A percentile compares a stretch with the other conserved stretches of the same genome.
Evolutionary conservation across 2,329 filamentous ascomycete species (phyloP).

Genomic region (Bipolaris cookei): DNA sequence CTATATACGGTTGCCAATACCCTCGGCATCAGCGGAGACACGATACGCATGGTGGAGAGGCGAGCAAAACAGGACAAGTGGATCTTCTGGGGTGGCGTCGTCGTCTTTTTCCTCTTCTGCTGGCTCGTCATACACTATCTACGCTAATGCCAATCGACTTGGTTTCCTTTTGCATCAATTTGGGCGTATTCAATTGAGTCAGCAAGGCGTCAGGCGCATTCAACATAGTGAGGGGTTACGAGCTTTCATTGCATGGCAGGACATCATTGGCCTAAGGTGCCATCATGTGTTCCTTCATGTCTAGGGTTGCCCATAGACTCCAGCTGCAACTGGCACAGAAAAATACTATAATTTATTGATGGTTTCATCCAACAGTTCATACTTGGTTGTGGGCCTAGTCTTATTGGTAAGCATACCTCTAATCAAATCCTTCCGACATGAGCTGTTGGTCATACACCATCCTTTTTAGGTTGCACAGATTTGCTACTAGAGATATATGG

Average conservation of each 20-base stretch:
- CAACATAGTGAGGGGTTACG: neutral
- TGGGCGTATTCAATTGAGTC: neutral
- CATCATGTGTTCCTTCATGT: neutral
- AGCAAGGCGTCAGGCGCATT: conserved; percentile 4
- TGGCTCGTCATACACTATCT: conserved; percentile 89
- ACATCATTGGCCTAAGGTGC: neutral
- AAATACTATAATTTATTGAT: neutral
- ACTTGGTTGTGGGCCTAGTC: no score
- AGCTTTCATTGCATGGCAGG: neutral
- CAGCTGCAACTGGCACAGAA: neutral
- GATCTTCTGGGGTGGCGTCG: conserved; percentile 89
- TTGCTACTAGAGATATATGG: neutral
- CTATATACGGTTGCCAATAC: conserved; percentile 95
- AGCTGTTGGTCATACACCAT: neutral
- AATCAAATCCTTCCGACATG: neutral
- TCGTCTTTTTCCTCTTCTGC: conserved; percentile 89
- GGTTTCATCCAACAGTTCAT: neutral
- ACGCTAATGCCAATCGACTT: conserved; percentile 49
- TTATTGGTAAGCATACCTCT: neutral
- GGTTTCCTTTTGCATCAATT: neutral
- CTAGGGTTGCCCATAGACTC: neutral
- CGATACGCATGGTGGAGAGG: conserved; percentile 94
- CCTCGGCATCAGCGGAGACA: conserved; percentile 90
- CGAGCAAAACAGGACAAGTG: conserved; percentile 94
- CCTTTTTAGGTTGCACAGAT: neutral